Percentiles rank a stretch among this genome's conserved stretches.
These are phyloP conservation scores for Histomonas meleagridis DNA, from an alignment of 208 protist genomes.

Conservation along the genomic window DNA sequence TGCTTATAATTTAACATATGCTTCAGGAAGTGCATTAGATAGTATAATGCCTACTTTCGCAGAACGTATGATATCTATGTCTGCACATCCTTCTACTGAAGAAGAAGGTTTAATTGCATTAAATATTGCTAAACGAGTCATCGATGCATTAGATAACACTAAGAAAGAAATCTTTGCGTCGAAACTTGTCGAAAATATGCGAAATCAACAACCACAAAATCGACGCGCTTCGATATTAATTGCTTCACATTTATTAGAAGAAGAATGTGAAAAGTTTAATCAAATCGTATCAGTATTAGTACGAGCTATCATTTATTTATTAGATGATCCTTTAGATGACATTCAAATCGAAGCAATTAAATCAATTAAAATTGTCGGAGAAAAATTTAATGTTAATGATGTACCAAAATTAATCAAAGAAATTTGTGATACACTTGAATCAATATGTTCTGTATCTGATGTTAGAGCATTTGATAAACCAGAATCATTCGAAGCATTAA, in stretches of 20 bases:
- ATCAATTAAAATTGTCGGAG: not conserved
- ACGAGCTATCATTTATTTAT: not conserved
- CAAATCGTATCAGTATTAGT: not conserved
- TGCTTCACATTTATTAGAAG: not conserved
- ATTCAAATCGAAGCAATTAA: not conserved
- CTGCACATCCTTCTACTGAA: not conserved
- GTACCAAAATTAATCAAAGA: not conserved
- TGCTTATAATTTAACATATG: not conserved
- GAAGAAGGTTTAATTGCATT: not conserved
- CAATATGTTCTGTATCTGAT: not conserved
- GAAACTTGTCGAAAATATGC: constrained; percentile 22
- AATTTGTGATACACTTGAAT: not conserved
- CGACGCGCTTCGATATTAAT: constrained; percentile 1
- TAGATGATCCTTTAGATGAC: constrained; percentile 31
- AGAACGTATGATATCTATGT: not conserved
- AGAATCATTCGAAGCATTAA: not conserved
- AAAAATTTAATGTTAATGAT: not conserved
- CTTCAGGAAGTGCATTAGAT: not conserved
- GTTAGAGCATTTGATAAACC: not conserved
- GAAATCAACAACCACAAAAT: constrained; percentile 21
- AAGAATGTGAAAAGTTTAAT: not conserved
- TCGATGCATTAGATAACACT: not conserved
- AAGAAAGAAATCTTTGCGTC: not conserved
- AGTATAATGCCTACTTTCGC: not conserved
- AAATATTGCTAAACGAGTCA: not conserved